These are phyloP conservation scores for Claviceps digitariae DNA, from an alignment of 2,329 filamentous ascomycete species.

Conservation along the genomic window DNA sequence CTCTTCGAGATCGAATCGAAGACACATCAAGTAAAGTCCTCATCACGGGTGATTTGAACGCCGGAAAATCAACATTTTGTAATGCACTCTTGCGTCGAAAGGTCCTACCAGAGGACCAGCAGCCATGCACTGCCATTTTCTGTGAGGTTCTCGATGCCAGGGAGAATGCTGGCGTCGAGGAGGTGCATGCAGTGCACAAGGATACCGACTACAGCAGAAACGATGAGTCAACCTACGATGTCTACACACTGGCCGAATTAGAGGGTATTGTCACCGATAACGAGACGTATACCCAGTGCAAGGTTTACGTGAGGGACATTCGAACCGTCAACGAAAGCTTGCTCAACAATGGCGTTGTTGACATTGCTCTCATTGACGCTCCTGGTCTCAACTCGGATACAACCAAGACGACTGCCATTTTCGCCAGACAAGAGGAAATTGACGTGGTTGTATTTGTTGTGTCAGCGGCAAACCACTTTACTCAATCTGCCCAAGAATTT, in stretches of 20 bases:
- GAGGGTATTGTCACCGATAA: conserved; percentile 88
- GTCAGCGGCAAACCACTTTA: conserved; percentile 95
- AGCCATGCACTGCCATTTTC: conserved; percentile 96
- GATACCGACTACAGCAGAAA: conserved; percentile 68
- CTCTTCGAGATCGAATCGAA: conserved; percentile 84
- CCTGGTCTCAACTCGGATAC: conserved; percentile 93
- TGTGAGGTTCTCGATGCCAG: conserved; percentile 90
- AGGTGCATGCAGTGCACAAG: conserved; percentile 89
- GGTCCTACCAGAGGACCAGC: conserved; percentile 89
- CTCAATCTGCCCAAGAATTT: conserved; percentile 93
- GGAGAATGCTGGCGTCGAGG: conserved; percentile 82
- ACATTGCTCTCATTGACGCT: conserved; percentile 94
- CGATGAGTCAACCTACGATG: conserved; percentile 88
- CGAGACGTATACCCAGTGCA: conserved; percentile 81
- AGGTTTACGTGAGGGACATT: conserved; percentile 88
- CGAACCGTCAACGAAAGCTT: conserved; percentile 83
- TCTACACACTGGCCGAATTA: conserved; percentile 62
- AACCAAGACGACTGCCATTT: conserved; percentile 92
- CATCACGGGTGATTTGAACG: conserved; percentile 90
- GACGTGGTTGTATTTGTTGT: conserved; percentile 98
- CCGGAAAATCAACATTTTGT: conserved; percentile 97
- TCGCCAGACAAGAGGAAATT: conserved; percentile 94
- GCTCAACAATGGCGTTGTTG: conserved; percentile 93
- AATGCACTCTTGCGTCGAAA: conserved; percentile 91
- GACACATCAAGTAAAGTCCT: conserved; percentile 95